These are phyloP conservation scores for Phaeophleospora eucalypticola DNA, from an alignment of 2,329 filamentous ascomycete species.

Conservation along the genomic window DNA sequence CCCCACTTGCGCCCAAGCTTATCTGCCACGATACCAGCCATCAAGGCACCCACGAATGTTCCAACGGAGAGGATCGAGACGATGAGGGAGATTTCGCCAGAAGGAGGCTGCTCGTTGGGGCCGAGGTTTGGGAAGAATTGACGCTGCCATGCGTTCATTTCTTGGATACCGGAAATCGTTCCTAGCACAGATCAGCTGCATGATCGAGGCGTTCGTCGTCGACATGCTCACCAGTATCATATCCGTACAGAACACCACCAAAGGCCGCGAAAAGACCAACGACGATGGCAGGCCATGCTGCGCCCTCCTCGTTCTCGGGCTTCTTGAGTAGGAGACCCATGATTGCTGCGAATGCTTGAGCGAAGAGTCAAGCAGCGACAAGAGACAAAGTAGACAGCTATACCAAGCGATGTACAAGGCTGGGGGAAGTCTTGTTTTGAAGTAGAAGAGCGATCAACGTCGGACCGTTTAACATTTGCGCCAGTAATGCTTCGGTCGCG, in stretches of 20 bases:
- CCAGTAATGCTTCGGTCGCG: not conserved
- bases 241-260: slow-evolving; percentile 26
- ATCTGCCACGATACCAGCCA: slow-evolving; percentile 68
- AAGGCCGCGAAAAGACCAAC: slow-evolving; percentile 38
- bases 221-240: slow-evolving; percentile 18
- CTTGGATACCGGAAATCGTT: not conserved
- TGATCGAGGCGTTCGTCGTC: not conserved
- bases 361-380: not conserved
- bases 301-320: not conserved
- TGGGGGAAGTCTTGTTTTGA: not conserved
- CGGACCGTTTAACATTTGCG: not conserved
- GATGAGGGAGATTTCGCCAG: slow-evolving; percentile 61
- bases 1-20: slow-evolving; percentile 64
- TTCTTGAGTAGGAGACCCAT: slow-evolving; percentile 2
- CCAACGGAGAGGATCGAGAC: slow-evolving; percentile 82
- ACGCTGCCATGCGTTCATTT: not conserved
- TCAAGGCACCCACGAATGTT: slow-evolving; percentile 68
- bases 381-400: no score
- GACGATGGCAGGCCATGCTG: slow-evolving; percentile 41
- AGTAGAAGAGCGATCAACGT: not conserved
- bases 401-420: no score
- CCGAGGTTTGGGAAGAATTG: slow-evolving; percentile 1
- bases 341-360: not conserved
- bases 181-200: slow-evolving; percentile 4
- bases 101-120: slow-evolving; percentile 39